These are phyloP conservation scores for Cucurbitaria berberidis DNA, from an alignment of 2,329 filamentous ascomycete species.

Conservation along the genomic window DNA sequence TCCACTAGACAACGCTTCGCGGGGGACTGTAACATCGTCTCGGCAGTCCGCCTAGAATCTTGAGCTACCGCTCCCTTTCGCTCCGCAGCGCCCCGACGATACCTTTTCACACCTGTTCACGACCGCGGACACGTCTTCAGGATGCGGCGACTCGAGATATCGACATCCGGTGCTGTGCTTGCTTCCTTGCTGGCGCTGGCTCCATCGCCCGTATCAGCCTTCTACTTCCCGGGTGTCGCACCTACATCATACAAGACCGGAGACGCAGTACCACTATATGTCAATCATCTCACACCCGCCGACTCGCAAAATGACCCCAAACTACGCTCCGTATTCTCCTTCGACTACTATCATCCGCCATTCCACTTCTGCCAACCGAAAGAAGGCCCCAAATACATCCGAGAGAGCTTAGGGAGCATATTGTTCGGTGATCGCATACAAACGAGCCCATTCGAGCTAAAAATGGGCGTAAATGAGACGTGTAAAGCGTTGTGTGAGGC, in stretches of 20 bases:
- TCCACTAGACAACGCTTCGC: slow-evolving; percentile 8
- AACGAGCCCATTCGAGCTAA: slow-evolving; percentile 90
- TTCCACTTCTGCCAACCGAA: slow-evolving; percentile 89
- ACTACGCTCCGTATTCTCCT: slow-evolving; percentile 90
- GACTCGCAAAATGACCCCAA: slow-evolving; percentile 77
- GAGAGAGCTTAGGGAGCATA: slow-evolving; percentile 93
- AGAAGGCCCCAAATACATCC: slow-evolving; percentile 76
- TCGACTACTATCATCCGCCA: slow-evolving; percentile 89
- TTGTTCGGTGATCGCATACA: slow-evolving; percentile 96
- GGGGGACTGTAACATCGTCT: slow-evolving; percentile 16
- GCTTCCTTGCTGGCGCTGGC: slow-evolving; percentile 48
- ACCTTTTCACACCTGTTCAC: slow-evolving; percentile 5
- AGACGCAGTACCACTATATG: slow-evolving; percentile 82
- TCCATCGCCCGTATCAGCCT: slow-evolving; percentile 62
- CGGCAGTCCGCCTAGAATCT: slow-evolving; percentile 17
- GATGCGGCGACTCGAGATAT: slow-evolving; percentile 42
- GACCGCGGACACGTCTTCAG: slow-evolving; percentile 8
- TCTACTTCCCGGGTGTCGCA: slow-evolving; percentile 95
- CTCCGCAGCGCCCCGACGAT: slow-evolving; percentile 10
- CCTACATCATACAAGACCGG: slow-evolving; percentile 87
- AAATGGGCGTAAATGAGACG: slow-evolving; percentile 84
- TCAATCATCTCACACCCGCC: slow-evolving; percentile 90
- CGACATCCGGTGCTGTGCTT: slow-evolving; percentile 33
- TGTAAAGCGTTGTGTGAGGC: slow-evolving; percentile 81
- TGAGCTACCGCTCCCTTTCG: slow-evolving; percentile 16